phyloP scores from a whole-genome alignment of 1,284 basidiomycete species.

The Inonotus obliquus region DNA sequence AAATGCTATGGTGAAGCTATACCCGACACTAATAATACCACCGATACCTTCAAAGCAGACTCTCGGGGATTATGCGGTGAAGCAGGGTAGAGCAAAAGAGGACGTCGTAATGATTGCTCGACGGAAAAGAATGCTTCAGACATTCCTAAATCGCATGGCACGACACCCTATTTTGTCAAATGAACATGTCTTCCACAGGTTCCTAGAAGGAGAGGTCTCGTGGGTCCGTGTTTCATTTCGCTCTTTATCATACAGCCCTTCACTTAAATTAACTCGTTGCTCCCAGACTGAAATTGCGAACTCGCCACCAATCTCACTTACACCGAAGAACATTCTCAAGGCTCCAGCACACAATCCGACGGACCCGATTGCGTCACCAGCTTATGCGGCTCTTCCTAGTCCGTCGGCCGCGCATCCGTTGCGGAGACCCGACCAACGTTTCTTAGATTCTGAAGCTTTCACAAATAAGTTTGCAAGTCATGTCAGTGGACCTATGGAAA shows the following conservation, averaged over 20 bases:
- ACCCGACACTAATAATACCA: slow-evolving; percentile 95
- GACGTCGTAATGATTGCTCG: slow-evolving; percentile 90
- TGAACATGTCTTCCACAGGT: slow-evolving; percentile 92
- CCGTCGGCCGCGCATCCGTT: slow-evolving; percentile 85
- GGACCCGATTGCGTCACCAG: slow-evolving; percentile 65
- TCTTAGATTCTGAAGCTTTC: slow-evolving; percentile 94
- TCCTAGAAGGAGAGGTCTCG: slow-evolving; percentile 91
- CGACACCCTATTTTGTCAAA: slow-evolving; percentile 91
- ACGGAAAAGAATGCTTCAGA: slow-evolving; percentile 92
- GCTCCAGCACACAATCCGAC: slow-evolving; percentile 95
- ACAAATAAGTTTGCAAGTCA: slow-evolving; percentile 96
- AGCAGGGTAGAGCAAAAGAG: slow-evolving; percentile 96
- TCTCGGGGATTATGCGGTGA: slow-evolving; percentile 94
- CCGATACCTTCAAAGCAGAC: slow-evolving; percentile 98
- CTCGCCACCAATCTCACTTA: slow-evolving; percentile 83
- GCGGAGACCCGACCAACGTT: slow-evolving; percentile 87
- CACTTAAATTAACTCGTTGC: neutral
- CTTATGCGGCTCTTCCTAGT: slow-evolving; percentile 83
- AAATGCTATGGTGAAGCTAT: slow-evolving; percentile 78
- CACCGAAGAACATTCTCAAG: slow-evolving; percentile 95
- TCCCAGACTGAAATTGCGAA: slow-evolving; percentile 84
- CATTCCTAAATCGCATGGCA: slow-evolving; percentile 87
- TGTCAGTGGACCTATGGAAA: slow-evolving; percentile 90
- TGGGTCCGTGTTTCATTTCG: slow-evolving; percentile 60
- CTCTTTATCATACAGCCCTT: slow-evolving; percentile 5